Evolutionary conservation across 176 grass and related monocot genomes (phyloP).

Genomic region (Bonia amplexicaulis): DNA sequence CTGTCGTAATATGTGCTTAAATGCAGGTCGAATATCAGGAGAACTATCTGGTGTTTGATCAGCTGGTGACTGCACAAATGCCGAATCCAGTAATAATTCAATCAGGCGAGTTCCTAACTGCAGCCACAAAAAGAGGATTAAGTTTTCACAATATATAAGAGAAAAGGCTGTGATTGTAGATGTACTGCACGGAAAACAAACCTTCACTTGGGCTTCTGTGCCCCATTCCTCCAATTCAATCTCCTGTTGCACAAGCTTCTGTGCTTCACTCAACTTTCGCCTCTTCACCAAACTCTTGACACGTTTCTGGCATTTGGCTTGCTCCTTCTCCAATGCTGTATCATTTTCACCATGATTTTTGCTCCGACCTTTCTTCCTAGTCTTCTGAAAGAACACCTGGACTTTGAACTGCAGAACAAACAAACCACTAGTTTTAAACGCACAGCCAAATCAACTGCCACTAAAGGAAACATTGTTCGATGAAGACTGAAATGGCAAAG

Average conservation of each 20-base stretch:
- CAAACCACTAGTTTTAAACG: not conserved
- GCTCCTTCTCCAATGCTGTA: slow-evolving; percentile 43
- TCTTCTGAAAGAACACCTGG: slow-evolving; percentile 73
- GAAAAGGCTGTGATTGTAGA: slow-evolving; percentile 13
- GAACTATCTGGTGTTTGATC: slow-evolving; percentile 51
- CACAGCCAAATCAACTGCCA: not conserved
- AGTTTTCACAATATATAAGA: not conserved
- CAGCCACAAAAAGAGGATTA: slow-evolving; percentile 27
- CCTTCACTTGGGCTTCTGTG: slow-evolving; percentile 81
- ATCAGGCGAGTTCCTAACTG: slow-evolving; percentile 87
- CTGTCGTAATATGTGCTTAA: slow-evolving; percentile 58
- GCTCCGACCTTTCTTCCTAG: slow-evolving; percentile 46
- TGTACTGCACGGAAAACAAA: slow-evolving; percentile 16
- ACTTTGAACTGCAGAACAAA: slow-evolving; percentile 69
- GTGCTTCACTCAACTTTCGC: slow-evolving; percentile 57
- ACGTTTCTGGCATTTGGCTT: slow-evolving; percentile 53
- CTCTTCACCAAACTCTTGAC: slow-evolving; percentile 62
- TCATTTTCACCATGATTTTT: slow-evolving; percentile 51
- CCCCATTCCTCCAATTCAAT: slow-evolving; percentile 83
- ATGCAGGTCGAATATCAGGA: slow-evolving; percentile 86
- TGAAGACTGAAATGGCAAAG: not conserved
- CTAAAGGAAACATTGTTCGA: not conserved
- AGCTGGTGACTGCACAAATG: slow-evolving; percentile 70
- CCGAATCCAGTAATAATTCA: slow-evolving; percentile 84
- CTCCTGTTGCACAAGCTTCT: slow-evolving; percentile 77